Evolutionary conservation across 192 early-diverging fungal genomes (phyloP), one percentile per base, ranked within the genome.

Genomic region (Coemansia asiatica): DNA sequence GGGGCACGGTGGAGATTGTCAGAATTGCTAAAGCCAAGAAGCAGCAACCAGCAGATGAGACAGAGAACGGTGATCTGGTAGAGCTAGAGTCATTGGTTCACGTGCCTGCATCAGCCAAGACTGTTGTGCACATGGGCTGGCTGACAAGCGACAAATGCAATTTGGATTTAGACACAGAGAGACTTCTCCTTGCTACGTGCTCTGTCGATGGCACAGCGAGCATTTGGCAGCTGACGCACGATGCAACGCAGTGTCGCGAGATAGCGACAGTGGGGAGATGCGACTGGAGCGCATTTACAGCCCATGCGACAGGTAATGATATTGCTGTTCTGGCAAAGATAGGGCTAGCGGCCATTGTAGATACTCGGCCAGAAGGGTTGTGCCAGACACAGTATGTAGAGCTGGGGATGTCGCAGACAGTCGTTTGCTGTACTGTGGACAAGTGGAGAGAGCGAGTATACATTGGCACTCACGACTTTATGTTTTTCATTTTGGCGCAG

Each of bases 271-370:
- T 75, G 4, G 61, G 69, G 2, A 28, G 25, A 8, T 25, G 47
- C 6, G 78, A 81, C 60, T 81, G 78, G 78, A 68, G 73, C 21
- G 47, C 69, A 8, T 56, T 69, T 40, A 81, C 78, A 2, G 65
- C 78, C 2, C 69, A 74, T 48, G 60, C 31, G 16, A 53, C 46
- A 18, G 25, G 66, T 38, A n/a, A 13, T 2, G 50, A 59, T 12
- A 13, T 64, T 15, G 35, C 62, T 8, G 66, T 69, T 12, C 56
- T 81, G 40, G 73, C 63, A 33, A 81, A 81, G 50, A 58, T 66
- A 15, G 79, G 79, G 12, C 64, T 46, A 13, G 73, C 55, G 1
- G 60, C 71, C 23, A 51, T 75, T 4, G 44, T 81, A 4, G 69
- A 81, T 21, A 54, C 62, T 13, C 48, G 19, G 4, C 6, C 65